Percentiles rank a stretch among this genome's conserved stretches.
These are phyloP conservation scores for Pseudocercospora fuligena DNA, from an alignment of 2,329 filamentous ascomycete genomes.

Conservation along the genomic window DNA sequence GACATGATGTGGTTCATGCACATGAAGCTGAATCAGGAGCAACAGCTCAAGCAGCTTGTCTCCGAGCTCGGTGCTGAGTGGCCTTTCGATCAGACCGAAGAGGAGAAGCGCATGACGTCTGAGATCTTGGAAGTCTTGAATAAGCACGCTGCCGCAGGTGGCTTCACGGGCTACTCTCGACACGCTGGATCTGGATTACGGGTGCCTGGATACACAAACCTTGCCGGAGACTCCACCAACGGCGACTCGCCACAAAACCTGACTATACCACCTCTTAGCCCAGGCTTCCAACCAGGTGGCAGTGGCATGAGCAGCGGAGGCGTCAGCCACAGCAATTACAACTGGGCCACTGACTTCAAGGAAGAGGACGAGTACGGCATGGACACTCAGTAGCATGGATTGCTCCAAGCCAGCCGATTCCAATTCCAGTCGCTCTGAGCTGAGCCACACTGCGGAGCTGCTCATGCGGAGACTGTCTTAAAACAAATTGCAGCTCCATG, in stretches of 20 bases:
- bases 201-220: constrained; percentile 91
- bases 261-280: constrained; percentile 48
- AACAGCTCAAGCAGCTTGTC: constrained; percentile 79
- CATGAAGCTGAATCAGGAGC: constrained; percentile 84
- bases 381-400: constrained; percentile 56
- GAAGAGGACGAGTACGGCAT: constrained; percentile 94
- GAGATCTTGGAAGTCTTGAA: constrained; percentile 86
- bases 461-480: constrained; percentile 18
- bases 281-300: constrained; percentile 66
- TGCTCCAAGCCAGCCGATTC: constrained; percentile 6
- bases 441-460: constrained; percentile 15
- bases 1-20: constrained; percentile 98
- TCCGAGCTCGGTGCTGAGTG: constrained; percentile 73
- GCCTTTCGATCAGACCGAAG: constrained; percentile 83
- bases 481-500: constrained; percentile 22
- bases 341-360: constrained; percentile 69
- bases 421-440: constrained; percentile 13
- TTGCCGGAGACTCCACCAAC: constrained; percentile 76
- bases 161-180: constrained; percentile 74
- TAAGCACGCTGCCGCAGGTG: constrained; percentile 76
- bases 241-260: constrained; percentile 49
- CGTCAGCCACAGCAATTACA: constrained; percentile 49
- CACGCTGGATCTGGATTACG: constrained; percentile 82
- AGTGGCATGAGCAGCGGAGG: constrained; percentile 61
- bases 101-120: constrained; percentile 93